Conservation (phyloP, 306 rosid genomes). For the Acacia acuminata region DNA sequence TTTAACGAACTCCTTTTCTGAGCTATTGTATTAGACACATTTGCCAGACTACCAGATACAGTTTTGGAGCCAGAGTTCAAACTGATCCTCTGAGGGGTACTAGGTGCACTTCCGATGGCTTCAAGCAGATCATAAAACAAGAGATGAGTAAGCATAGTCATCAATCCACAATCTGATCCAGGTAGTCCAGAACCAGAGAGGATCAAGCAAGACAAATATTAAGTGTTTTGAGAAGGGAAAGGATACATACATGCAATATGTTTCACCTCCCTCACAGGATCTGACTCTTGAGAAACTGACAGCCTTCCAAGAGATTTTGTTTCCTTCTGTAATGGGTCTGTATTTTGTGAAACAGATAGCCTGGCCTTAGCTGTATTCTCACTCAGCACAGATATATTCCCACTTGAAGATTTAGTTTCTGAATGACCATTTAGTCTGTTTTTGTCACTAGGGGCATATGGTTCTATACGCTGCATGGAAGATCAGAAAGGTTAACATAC, state of each 20-base stretch:
- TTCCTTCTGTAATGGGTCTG: conserved; percentile 80
- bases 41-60: conserved; percentile 57
- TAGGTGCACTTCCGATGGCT: conserved; percentile 91
- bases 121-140: conserved; percentile 46
- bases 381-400: conserved; percentile 59
- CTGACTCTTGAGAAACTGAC: conserved; percentile 91
- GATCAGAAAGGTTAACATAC: conserved; percentile 27
- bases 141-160: conserved; percentile 39
- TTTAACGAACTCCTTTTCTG: conserved; percentile 68
- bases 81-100: conserved; percentile 84
- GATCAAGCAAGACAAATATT: conserved; percentile 1
- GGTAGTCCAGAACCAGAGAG: conserved; percentile 27
- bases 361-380: conserved; percentile 69
- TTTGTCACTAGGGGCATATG: conserved; percentile 63
- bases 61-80: conserved; percentile 67
- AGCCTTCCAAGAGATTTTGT: conserved; percentile 85
- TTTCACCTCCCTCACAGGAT: conserved; percentile 78
- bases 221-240: conserved; percentile 26
- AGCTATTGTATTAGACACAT: conserved; percentile 59
- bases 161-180: conserved; percentile 25
- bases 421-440: conserved; percentile 74
- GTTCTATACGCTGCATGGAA: conserved; percentile 84
- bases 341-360: conserved; percentile 71
- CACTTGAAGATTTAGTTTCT: conserved; percentile 75
- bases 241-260: conserved; percentile 69